Percentiles rank a stretch among this genome's conserved stretches.
phyloP scores from a whole-genome alignment of 495 filamentous ascomycete genomes.

The Xylaria grammica region DNA sequence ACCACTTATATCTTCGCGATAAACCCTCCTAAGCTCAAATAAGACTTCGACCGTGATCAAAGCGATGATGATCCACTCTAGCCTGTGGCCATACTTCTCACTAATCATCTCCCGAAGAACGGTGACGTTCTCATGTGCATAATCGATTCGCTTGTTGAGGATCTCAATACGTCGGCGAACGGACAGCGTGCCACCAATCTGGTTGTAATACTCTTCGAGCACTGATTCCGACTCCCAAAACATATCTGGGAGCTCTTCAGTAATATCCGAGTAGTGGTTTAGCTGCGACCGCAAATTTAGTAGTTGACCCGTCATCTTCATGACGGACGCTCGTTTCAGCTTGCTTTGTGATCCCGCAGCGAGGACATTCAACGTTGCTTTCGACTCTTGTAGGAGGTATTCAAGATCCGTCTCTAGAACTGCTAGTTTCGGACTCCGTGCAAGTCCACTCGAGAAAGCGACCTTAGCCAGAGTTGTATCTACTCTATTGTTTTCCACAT shows the following conservation, averaged over 20 bases:
- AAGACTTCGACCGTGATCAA: conserved; percentile 90
- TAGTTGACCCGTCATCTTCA: conserved; percentile 93
- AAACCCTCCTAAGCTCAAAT: conserved; percentile 60
- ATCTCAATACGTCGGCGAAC: conserved; percentile 91
- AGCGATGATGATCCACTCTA: conserved; percentile 98
- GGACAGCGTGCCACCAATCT: conserved; percentile 87
- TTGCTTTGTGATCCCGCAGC: conserved; percentile 69
- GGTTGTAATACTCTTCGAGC: conserved; percentile 89
- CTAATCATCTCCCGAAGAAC: conserved; percentile 87
- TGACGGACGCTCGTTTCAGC: conserved; percentile 77
- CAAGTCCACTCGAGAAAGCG: conserved; percentile 94
- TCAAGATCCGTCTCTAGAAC: conserved; percentile 84
- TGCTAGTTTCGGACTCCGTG: conserved; percentile 93
- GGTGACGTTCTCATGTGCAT: conserved; percentile 92
- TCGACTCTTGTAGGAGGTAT: conserved; percentile 71
- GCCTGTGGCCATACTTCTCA: conserved; percentile 80
- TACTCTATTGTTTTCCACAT: conserved; percentile 45
- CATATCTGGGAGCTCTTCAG: conserved; percentile 91
- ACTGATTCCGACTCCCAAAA: conserved; percentile 96
- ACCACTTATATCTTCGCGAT: conserved; percentile 27
- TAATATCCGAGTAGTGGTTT: conserved; percentile 96
- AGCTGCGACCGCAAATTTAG: conserved; percentile 87
- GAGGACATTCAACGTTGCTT: conserved; percentile 78
- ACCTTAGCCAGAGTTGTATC: conserved; percentile 90
- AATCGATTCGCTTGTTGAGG: conserved; percentile 96